phyloP scores from a whole-genome alignment of 176 grass and related monocot genomes.

The Poa annua region DNA sequence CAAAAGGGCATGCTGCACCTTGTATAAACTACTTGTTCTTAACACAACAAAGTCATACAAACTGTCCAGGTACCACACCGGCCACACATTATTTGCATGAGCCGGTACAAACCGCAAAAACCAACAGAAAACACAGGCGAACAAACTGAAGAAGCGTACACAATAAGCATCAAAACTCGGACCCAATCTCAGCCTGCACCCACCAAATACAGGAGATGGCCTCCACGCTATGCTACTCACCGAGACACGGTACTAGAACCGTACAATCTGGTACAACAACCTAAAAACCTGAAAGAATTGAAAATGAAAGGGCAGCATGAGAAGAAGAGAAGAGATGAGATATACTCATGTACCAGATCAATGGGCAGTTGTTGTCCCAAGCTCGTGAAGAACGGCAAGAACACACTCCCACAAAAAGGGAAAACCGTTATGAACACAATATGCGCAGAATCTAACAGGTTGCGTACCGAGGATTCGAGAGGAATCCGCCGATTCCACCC shows the following conservation, averaged over 20 bases:
- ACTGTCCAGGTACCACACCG: slow-evolving; percentile 13
- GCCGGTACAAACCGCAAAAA: slow-evolving; percentile 38
- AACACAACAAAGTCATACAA: slow-evolving; percentile 20
- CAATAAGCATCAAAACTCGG: slow-evolving; percentile 34
- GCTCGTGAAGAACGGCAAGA: slow-evolving; percentile 15
- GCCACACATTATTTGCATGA: slow-evolving; percentile 52
- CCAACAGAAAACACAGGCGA: slow-evolving; percentile 42
- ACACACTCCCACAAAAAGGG: not conserved
- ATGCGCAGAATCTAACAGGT: not conserved
- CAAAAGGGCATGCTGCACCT: slow-evolving; percentile 3
- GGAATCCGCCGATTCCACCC: slow-evolving; percentile 20
- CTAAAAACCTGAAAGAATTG: slow-evolving; percentile 31
- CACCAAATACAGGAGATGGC: slow-evolving; percentile 14
- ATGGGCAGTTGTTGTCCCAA: not conserved
- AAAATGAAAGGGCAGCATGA: not conserved
- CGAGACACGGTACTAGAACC: slow-evolving; percentile 21
- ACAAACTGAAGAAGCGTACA: slow-evolving; percentile 28
- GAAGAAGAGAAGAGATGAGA: not conserved
- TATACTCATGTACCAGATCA: not conserved
- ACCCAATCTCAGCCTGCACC: slow-evolving; percentile 12
- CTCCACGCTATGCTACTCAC: not conserved
- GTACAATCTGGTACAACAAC: not conserved
- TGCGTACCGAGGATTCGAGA: not conserved
- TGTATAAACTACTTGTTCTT: slow-evolving; percentile 11
- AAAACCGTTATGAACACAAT: slow-evolving; percentile 4